A percentile compares a stretch with the other conserved stretches of the same genome.
Conservation (phyloP, 176 grass and related monocot genomes). For the Areca catechu region DNA sequence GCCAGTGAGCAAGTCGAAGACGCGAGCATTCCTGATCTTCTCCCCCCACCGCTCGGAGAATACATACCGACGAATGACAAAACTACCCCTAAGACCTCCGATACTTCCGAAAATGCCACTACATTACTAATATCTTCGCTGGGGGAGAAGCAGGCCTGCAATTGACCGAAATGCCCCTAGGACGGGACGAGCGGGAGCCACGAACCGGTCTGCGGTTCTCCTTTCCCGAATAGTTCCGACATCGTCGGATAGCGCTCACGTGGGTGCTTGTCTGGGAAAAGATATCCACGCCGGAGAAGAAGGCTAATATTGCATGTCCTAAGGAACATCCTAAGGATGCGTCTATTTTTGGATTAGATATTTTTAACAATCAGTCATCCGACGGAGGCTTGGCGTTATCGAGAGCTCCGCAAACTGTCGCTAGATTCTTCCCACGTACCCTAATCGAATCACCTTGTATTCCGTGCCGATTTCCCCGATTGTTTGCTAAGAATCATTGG, state of each 20-base stretch:
- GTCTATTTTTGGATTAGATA: slow-evolving; percentile 5
- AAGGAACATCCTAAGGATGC: slow-evolving; percentile 4
- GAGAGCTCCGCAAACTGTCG: slow-evolving; percentile 3
- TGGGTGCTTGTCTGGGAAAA: background rate
- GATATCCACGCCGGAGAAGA: too few species aligned
- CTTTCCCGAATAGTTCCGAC: background rate
- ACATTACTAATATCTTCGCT: background rate
- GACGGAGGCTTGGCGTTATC: slow-evolving; percentile 23
- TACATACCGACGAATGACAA: slow-evolving; percentile 27
- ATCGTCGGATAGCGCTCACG: background rate
- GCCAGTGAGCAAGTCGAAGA: too few species aligned
- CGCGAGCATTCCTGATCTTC: too few species aligned
- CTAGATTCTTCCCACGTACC: background rate
- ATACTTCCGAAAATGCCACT: slow-evolving; percentile 10
- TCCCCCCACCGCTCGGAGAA: background rate
- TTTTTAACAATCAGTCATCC: slow-evolving; percentile 10
- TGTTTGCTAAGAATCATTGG: too few species aligned
- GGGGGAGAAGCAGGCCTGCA: background rate
- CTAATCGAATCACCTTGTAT: slow-evolving; percentile 11
- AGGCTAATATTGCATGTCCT: background rate
- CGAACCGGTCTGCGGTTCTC: too few species aligned
- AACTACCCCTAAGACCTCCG: slow-evolving; percentile 8
- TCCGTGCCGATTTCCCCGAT: background rate
- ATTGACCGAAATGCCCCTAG: slow-evolving; percentile 9
- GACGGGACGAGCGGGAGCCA: too few species aligned